Base-by-base conservation (phyloP, 2,329 filamentous ascomycete genomes). In the Cercospora beticola region DNA sequence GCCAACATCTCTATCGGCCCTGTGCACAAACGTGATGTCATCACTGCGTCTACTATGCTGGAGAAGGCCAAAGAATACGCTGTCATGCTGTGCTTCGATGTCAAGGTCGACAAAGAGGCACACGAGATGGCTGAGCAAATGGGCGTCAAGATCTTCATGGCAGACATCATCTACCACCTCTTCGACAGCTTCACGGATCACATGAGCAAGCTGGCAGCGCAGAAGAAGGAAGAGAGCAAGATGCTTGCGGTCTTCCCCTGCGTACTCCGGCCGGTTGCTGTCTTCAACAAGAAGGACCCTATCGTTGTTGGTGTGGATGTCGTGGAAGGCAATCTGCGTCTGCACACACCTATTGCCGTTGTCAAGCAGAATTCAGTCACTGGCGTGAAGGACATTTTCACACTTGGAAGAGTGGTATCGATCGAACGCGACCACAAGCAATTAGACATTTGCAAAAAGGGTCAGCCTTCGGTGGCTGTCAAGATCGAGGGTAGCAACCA, bases 31-130 rank as follows among this genome's bases (percentile, higher is more conserved):
- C 92, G 95, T 76, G 95, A 99, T 81, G 92, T 99, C 65, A 95
- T 98, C 87, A 94, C 89, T 87, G 92, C 84, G 1, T 94, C 93
- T 77, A 91, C 92, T 74, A 99, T 99, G 95, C 81, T 98, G 77
- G 95, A 99, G 82, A 98, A 97, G 84, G 87, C 90, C 16, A 93
- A 93, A 73, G 94, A 99, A 79, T 96, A 90, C 75, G 95, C 95
- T n/a, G 92, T 98, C 79, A 99, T 99, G 95, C 89, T 99, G 62
- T 98, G 95, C 81, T 99, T 99, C 86, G 96, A 99, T 80, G 95
- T 99, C 82, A 98, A 97, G 84, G 92, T 99, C 16, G 95, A 99
- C 83, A 98, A 97, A 81, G 95, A 99, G 79, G 95, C 95, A 0
- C 89, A 91, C 73, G 86, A 88, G 9, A 97, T 98, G 76, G 95